Evolutionary conservation across 345 rosid species (phyloP).

Genomic region (Crucihimalaya himalaica): DNA sequence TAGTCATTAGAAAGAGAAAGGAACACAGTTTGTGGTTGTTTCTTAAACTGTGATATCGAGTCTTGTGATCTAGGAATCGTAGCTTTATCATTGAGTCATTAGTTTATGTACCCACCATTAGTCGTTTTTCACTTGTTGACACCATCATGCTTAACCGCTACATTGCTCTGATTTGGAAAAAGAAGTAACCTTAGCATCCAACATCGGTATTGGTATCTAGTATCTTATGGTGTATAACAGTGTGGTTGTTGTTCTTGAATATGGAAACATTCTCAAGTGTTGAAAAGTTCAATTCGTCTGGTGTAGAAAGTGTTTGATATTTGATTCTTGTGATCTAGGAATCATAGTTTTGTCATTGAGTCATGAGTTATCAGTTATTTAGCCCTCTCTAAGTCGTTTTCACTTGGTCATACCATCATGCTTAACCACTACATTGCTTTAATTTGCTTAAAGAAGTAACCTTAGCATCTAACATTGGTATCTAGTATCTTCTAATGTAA

Average conservation of each 20-base stretch:
- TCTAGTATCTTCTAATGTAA: background rate
- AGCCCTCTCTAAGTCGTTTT: background rate
- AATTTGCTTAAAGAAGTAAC: background rate
- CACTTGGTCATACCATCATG: constrained; percentile 1
- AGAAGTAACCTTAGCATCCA: background rate
- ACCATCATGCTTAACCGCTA: constrained; percentile 1
- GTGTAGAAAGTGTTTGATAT: background rate
- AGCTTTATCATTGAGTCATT: background rate
- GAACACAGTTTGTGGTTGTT: background rate
- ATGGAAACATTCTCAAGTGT: background rate
- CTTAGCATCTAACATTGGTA: background rate
- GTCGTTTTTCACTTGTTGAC: background rate
- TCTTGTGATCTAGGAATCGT: background rate
- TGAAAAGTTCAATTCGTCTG: background rate
- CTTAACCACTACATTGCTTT: background rate
- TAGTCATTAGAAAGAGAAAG: background rate
- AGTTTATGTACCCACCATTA: background rate
- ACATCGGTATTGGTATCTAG: background rate
- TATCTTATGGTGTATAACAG: background rate
- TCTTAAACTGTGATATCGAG: background rate
- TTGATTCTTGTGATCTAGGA: background rate
- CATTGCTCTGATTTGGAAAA: background rate
- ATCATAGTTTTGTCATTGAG: background rate
- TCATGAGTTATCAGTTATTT: background rate
- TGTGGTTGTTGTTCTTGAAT: constrained; percentile 5